These are phyloP conservation scores for Penicillium fimorum DNA, from an alignment of 495 filamentous ascomycete genomes.

Conservation along the genomic window DNA sequence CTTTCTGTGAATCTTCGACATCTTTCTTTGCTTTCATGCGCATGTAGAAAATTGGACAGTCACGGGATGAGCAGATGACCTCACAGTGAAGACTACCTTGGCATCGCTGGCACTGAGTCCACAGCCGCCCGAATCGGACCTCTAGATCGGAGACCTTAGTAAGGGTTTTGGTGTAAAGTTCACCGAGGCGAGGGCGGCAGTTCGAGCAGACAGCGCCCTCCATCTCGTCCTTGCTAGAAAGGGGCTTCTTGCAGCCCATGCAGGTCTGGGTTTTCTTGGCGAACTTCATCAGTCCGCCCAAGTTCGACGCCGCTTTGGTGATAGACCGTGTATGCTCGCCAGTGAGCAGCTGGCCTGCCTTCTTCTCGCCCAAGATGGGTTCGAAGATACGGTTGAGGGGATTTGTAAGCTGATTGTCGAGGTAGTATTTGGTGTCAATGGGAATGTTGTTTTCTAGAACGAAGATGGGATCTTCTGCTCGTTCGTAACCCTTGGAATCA, in stretches of 20 bases:
- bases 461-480: slow-evolving; percentile 93
- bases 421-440: slow-evolving; percentile 98
- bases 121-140: slow-evolving; percentile 85
- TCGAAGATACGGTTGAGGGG: slow-evolving; percentile 95
- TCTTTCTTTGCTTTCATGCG: slow-evolving; percentile 99
- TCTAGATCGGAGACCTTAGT: slow-evolving; percentile 87
- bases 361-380: slow-evolving; percentile 90
- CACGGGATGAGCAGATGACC: slow-evolving; percentile 92
- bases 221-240: slow-evolving; percentile 72
- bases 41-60: slow-evolving; percentile 99
- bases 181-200: slow-evolving; percentile 79
- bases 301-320: slow-evolving; percentile 79
- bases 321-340: slow-evolving; percentile 93
- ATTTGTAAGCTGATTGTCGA: slow-evolving; percentile 97
- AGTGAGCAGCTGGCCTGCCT: slow-evolving; percentile 74
- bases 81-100: slow-evolving; percentile 97
- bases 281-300: slow-evolving; percentile 97
- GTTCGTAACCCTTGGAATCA: slow-evolving; percentile 90
- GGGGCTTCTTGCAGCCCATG: slow-evolving; percentile 97
- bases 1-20: slow-evolving; percentile 90
- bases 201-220: slow-evolving; percentile 85
- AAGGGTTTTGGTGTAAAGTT: slow-evolving; percentile 90
- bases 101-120: slow-evolving; percentile 98
- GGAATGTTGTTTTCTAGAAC: slow-evolving; percentile 97
- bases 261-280: slow-evolving; percentile 96